Evolutionary conservation across 208 protist species (phyloP).

Genomic region (Leishmania guyanensis): DNA sequence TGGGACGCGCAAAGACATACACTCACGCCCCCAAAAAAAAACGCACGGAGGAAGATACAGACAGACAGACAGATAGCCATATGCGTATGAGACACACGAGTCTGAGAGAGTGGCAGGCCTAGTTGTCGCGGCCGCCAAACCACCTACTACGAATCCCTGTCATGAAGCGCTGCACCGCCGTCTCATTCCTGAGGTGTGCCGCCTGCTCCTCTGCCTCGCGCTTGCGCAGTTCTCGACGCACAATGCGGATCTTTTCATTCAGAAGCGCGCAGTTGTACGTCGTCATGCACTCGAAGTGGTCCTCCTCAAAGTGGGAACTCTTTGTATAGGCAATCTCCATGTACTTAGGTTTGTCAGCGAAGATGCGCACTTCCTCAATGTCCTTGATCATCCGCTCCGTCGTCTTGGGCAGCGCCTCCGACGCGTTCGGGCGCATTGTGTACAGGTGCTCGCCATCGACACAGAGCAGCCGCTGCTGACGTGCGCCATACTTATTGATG

Average conservation of each 20-base stretch:
- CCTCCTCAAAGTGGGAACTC: conserved; percentile 67
- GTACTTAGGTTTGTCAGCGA: conserved; percentile 78
- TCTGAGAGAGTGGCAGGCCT: background rate
- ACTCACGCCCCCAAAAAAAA: background rate
- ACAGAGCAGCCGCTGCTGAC: conserved; percentile 80
- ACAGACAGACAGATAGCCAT: background rate
- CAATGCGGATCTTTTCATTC: conserved; percentile 83
- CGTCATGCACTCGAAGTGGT: conserved; percentile 86
- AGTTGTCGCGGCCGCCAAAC: conserved; percentile 27
- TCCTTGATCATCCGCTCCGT: conserved; percentile 76
- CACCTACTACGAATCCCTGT: conserved; percentile 28
- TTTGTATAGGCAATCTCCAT: conserved; percentile 81
- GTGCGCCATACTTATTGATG: conserved; percentile 76
- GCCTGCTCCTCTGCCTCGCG: conserved; percentile 51
- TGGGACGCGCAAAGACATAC: background rate
- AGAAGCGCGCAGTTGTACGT: conserved; percentile 81
- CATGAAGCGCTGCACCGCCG: conserved; percentile 40
- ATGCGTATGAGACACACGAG: background rate
- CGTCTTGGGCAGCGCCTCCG: conserved; percentile 46
- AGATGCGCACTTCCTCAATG: conserved; percentile 70
- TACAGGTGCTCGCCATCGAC: conserved; percentile 87
- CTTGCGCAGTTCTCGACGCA: conserved; percentile 77
- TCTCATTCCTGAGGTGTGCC: conserved; percentile 25
- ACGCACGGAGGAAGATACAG: background rate
- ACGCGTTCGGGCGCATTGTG: conserved; percentile 70